Evolutionary conservation across 1,284 basidiomycete genomes (phyloP).

Genomic region (Apiotrichum gracile): DNA sequence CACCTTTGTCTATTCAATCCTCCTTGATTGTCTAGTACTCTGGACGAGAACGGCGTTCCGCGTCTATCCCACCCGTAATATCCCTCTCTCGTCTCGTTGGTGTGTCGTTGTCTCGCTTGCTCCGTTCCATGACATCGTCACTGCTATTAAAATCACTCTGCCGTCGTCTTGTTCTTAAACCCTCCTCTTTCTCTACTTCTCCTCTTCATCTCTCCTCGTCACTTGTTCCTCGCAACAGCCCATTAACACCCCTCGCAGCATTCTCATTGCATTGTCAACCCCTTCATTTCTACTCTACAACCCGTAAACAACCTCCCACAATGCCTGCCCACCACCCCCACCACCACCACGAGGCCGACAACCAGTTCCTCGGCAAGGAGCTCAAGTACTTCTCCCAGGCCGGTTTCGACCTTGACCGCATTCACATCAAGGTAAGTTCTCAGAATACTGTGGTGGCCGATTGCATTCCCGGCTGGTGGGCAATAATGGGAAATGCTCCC

Average conservation of each 20-base stretch:
- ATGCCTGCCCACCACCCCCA: conserved; percentile 38
- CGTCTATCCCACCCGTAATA: too few relatives aligned
- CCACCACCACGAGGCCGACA: conserved; percentile 24
- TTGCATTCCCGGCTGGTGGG: too few relatives aligned
- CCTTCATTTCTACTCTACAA: neutral
- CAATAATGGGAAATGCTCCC: too few relatives aligned
- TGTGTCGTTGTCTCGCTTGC: too few relatives aligned
- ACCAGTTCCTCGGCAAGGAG: conserved; percentile 71
- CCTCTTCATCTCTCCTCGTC: neutral
- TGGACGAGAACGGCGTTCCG: too few relatives aligned
- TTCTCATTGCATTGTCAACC: conserved; percentile 5
- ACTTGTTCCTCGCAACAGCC: neutral
- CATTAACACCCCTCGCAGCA: neutral
- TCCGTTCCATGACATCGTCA: too few relatives aligned
- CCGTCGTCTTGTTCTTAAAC: neutral
- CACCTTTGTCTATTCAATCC: too few relatives aligned
- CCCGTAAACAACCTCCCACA: conserved; percentile 10
- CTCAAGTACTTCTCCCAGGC: conserved; percentile 98
- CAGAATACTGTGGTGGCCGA: neutral
- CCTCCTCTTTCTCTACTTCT: neutral
- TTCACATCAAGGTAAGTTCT: conserved; percentile 48
- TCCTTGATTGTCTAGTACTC: too few relatives aligned
- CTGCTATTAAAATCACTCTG: too few relatives aligned
- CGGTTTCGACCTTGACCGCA: conserved; percentile 81
- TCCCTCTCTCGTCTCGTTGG: too few relatives aligned